phyloP scores from a whole-genome alignment of 768 basidiomycete species.

The Dentipellis fragilis region DNA sequence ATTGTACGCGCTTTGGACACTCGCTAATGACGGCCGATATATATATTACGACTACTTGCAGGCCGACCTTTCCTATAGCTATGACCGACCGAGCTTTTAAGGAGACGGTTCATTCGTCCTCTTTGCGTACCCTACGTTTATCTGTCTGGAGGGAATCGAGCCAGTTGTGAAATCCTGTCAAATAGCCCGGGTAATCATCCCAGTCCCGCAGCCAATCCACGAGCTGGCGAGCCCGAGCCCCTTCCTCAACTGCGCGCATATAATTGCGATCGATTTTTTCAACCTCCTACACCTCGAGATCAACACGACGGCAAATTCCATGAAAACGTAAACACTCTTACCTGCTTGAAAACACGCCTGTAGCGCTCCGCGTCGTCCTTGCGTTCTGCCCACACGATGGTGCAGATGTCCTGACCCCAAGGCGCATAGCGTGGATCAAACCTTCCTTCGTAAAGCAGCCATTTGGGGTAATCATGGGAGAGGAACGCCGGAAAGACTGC shows the following conservation, averaged over 20 bases:
- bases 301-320: background rate
- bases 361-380: background rate
- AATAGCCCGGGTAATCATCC: background rate
- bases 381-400: background rate
- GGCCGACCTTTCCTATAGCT: too few species aligned
- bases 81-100: too few species aligned
- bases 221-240: background rate
- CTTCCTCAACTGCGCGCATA: background rate
- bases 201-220: background rate
- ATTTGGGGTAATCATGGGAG: background rate
- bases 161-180: background rate
- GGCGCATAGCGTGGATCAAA: background rate
- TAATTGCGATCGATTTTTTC: background rate
- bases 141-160: too few species aligned
- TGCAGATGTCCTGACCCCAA: background rate
- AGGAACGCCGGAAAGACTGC: background rate
- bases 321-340: background rate
- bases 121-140: too few species aligned
- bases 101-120: too few species aligned
- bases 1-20: too few species aligned
- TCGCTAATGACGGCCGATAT: too few species aligned
- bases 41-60: too few species aligned
- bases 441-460: background rate
- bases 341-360: background rate
- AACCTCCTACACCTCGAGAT: background rate